Evolutionary conservation across 352 stramenopile species (phyloP).

Genomic region (Phytopythium boreale): DNA sequence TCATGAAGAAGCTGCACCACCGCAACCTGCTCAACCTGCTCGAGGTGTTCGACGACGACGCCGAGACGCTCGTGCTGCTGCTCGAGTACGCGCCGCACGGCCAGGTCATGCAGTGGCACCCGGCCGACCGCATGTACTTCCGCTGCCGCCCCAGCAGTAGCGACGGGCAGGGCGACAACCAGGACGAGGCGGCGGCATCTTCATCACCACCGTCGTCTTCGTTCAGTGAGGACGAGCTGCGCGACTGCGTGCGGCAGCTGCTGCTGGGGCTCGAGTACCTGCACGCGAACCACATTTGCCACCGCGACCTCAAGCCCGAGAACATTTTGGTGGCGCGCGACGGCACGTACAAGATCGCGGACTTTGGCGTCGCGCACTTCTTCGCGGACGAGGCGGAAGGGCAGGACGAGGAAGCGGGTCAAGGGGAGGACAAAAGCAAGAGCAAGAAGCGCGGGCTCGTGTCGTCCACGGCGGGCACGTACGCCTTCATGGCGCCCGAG

Average conservation of each 20-base stretch:
- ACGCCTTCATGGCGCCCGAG: constrained; percentile 84
- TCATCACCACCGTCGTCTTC: neutral
- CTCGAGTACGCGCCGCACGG: constrained; percentile 79
- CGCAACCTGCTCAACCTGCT: constrained; percentile 75
- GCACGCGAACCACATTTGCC: constrained; percentile 85
- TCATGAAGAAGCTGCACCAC: constrained; percentile 89
- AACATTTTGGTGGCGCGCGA: constrained; percentile 76
- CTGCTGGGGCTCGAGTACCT: constrained; percentile 80
- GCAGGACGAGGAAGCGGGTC: neutral
- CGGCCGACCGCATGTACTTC: constrained; percentile 51
- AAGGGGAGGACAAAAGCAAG: neutral
- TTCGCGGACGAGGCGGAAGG: constrained; percentile 56
- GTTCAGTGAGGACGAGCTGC: constrained; percentile 59
- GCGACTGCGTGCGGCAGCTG: constrained; percentile 64
- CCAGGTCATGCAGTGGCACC: constrained; percentile 86
- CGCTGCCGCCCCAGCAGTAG: neutral
- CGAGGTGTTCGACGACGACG: constrained; percentile 82
- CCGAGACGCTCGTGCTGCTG: constrained; percentile 81
- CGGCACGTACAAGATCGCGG: constrained; percentile 78
- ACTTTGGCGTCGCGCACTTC: constrained; percentile 83
- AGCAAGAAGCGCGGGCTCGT: constrained; percentile 69
- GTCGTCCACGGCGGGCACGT: constrained; percentile 76
- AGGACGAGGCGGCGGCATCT: constrained; percentile 16
- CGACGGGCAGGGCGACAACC: constrained; percentile 9
- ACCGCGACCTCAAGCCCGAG: constrained; percentile 84